phyloP scores from a whole-genome alignment of 495 filamentous ascomycete species.

The Aspergillus egyptiacus region DNA sequence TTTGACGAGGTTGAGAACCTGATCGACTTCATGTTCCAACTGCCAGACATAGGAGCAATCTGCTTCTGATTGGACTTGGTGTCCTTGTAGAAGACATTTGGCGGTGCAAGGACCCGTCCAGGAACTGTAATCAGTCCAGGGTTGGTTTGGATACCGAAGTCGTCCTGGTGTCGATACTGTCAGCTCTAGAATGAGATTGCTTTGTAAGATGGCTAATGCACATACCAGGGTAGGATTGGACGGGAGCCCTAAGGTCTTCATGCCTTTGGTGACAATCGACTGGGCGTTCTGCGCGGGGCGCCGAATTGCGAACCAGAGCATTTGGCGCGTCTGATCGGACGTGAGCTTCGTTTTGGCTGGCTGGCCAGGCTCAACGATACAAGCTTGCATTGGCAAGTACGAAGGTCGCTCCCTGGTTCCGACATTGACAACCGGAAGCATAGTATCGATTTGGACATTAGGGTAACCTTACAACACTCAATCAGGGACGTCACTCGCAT shows the following conservation, averaged over 20 bases:
- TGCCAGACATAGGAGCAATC: conserved; percentile 28
- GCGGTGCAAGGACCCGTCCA: conserved; percentile 55
- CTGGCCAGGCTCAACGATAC: conserved; percentile 62
- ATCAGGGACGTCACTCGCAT: too few relatives aligned
- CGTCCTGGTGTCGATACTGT: conserved; percentile 19
- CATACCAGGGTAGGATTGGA: conserved; percentile 13
- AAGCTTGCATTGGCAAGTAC: conserved; percentile 64
- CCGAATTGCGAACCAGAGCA: conserved; percentile 67
- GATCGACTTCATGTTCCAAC: conserved; percentile 52
- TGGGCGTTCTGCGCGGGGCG: conserved; percentile 57
- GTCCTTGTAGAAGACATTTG: conserved; percentile 47
- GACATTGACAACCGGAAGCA: conserved; percentile 63
- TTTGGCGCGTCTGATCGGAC: conserved; percentile 50
- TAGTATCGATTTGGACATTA: conserved; percentile 31
- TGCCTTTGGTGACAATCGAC: conserved; percentile 56
- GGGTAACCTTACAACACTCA: background rate
- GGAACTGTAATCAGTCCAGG: conserved; percentile 56
- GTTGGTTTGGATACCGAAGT: conserved; percentile 52
- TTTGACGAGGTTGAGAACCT: conserved; percentile 34
- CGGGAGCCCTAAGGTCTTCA: conserved; percentile 39
- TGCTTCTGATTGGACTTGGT: conserved; percentile 19
- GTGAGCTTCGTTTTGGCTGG: conserved; percentile 45
- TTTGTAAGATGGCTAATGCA: background rate
- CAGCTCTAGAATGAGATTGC: background rate
- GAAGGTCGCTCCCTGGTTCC: conserved; percentile 51